Evolutionary conservation across 768 basidiomycete genomes (phyloP).

Genomic region (Lactifluus echinatus): DNA sequence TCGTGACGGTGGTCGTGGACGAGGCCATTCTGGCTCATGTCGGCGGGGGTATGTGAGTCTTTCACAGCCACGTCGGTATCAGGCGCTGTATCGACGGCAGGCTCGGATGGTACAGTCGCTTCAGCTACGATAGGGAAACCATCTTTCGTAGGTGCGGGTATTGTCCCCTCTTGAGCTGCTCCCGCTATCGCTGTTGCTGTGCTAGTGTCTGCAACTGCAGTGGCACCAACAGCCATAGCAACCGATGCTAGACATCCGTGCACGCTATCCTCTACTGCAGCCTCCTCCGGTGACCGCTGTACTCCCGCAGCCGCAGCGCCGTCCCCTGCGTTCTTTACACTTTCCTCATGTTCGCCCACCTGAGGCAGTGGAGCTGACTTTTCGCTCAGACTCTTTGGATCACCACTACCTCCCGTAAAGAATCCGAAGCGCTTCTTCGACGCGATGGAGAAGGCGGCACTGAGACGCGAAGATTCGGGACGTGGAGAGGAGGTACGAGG

Average conservation of each 20-base stretch:
- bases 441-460: slow-evolving; percentile 36
- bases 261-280: neutral
- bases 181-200: neutral
- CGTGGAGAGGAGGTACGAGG: slow-evolving; percentile 26
- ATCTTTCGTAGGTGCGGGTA: slow-evolving; percentile 10
- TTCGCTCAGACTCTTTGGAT: slow-evolving; percentile 26
- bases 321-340: slow-evolving; percentile 27
- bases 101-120: slow-evolving; percentile 14
- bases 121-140: slow-evolving; percentile 17
- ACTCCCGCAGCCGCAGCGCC: slow-evolving; percentile 17
- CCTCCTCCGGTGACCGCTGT: slow-evolving; percentile 12
- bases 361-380: slow-evolving; percentile 29
- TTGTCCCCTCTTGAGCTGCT: neutral
- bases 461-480: slow-evolving; percentile 26
- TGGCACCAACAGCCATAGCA: slow-evolving; percentile 19
- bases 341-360: slow-evolving; percentile 67
- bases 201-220: slow-evolving; percentile 16
- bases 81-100: slow-evolving; percentile 14
- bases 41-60: slow-evolving; percentile 11
- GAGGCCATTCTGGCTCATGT: slow-evolving; percentile 6
- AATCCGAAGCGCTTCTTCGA: slow-evolving; percentile 59
- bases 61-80: slow-evolving; percentile 19
- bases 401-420: slow-evolving; percentile 32
- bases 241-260: neutral
- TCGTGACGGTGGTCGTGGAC: neutral